These are phyloP conservation scores for Cyberlindnera mississippiensis DNA, from an alignment of 805 yeast species.

Conservation along the genomic window DNA sequence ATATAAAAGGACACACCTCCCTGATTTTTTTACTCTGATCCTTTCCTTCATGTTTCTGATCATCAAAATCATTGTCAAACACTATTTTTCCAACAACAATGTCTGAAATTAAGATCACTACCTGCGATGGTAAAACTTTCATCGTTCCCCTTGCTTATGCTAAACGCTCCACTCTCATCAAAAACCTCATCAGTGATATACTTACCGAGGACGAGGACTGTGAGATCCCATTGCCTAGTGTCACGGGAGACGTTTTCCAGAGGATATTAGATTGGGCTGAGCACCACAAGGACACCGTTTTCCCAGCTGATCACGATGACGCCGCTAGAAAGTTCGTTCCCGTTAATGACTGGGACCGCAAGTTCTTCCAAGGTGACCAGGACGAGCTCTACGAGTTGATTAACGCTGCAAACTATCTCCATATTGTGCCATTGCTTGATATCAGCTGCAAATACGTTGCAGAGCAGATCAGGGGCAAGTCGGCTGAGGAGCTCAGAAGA, in stretches of 20 bases:
- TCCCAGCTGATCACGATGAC: constrained; percentile 78
- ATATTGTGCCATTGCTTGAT: constrained; percentile 69
- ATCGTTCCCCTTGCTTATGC: constrained; percentile 79
- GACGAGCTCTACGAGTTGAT: constrained; percentile 81
- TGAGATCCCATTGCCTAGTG: constrained; percentile 83
- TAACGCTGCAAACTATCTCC: constrained; percentile 72
- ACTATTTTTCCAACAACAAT: constrained; percentile 6
- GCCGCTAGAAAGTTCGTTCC: constrained; percentile 87
- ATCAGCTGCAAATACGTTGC: constrained; percentile 82
- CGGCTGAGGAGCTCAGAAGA: constrained; percentile 77
- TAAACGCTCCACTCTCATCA: constrained; percentile 78
- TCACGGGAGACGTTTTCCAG: too few relatives aligned
- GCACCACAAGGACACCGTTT: constrained; percentile 78
- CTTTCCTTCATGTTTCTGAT: too few relatives aligned
- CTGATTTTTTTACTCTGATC: too few relatives aligned
- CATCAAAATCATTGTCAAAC: neutral
- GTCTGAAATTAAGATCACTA: constrained; percentile 50
- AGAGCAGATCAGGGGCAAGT: constrained; percentile 76
- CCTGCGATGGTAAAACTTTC: constrained; percentile 79
- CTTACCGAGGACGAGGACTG: constrained; percentile 60
- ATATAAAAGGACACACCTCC: too few relatives aligned
- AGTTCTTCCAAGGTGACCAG: constrained; percentile 89
- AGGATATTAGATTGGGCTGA: constrained; percentile 95
- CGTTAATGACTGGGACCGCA: constrained; percentile 93
- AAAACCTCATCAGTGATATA: constrained; percentile 80